Base-by-base conservation (phyloP, 192 early-diverging fungal species). In the Paraglomus brasilianum region DNA sequence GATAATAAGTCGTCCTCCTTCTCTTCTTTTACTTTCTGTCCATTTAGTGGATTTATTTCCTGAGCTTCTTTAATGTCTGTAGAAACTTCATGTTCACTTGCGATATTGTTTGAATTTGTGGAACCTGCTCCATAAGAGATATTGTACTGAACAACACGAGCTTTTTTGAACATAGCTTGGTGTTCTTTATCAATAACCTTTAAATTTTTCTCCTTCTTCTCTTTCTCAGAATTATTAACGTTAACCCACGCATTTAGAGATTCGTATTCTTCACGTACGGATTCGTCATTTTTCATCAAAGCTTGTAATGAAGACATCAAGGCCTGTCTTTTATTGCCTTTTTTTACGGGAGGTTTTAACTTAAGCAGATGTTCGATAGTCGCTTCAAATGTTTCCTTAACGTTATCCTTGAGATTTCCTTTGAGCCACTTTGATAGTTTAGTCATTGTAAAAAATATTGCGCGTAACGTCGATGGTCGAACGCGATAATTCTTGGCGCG, bases 371-470 rank as follows among this genome's bases (percentile, higher is more conserved):
- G 62, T 48, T 64, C 4, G 45, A 64, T 64, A 9, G 62, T 64
- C 13, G 22, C 30, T 64, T 48, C 46, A 17, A 64, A 30, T 48
- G 62, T 64, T 64, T 64, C 62, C 17, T 64, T 64, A 49, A 64
- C 62, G 13, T 64, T 64, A 64, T 64, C 30, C 22, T 64, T 64
- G 22, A 64, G 62, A 49, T 64, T 64, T 14, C 44, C 11, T 64
- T 38, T 64, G 44, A 64, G 62, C 62, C 62, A 64, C 46, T 64
- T 64, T 47, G 45, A 48, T 64, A 61, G 11, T 60, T 60, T 59
- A 59, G 57, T 44, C 58, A 60, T 60, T 60, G 58, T 60, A 44
- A 60, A 60, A 60, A 39, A 59, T 59, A 60, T 44, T 60, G 17
- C n/a, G 58, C 5, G 59, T 45, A 61, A 61, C 8, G 15, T 19